phyloP scores from a whole-genome alignment of 129 eudicot genomes.

The Gnaphalium uliginosum region DNA sequence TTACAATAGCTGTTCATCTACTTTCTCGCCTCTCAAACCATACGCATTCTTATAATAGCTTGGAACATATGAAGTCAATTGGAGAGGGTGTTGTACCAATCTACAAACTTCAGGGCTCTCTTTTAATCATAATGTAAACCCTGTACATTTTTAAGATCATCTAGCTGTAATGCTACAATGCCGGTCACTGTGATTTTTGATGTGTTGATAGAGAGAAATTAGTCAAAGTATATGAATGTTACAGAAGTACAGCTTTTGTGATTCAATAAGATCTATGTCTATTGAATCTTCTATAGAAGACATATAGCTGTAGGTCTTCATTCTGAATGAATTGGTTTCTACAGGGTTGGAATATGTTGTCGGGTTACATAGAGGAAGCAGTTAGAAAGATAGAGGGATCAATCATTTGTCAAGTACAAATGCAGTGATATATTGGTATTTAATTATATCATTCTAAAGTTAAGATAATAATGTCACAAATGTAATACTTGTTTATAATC shows the following conservation, averaged over 20 bases:
- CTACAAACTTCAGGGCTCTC: background rate
- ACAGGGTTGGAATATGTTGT: background rate
- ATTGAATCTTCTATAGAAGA: background rate
- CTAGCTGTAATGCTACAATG: background rate
- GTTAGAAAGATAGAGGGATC: background rate
- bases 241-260: background rate
- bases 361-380: background rate
- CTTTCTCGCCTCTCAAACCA: background rate
- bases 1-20: slow-evolving; percentile 37
- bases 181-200: background rate
- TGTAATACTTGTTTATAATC: background rate
- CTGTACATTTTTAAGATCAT: background rate
- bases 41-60: background rate
- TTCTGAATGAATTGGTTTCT: background rate
- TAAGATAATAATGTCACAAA: background rate
- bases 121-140: background rate
- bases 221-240: background rate
- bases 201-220: background rate
- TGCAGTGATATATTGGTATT: background rate
- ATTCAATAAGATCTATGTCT: background rate
- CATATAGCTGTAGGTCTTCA: background rate
- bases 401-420: background rate
- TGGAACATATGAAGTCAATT: background rate
- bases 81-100: background rate
- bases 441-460: background rate